phyloP scores from a whole-genome alignment of 345 rosid species.

The Brassica cretica region DNA sequence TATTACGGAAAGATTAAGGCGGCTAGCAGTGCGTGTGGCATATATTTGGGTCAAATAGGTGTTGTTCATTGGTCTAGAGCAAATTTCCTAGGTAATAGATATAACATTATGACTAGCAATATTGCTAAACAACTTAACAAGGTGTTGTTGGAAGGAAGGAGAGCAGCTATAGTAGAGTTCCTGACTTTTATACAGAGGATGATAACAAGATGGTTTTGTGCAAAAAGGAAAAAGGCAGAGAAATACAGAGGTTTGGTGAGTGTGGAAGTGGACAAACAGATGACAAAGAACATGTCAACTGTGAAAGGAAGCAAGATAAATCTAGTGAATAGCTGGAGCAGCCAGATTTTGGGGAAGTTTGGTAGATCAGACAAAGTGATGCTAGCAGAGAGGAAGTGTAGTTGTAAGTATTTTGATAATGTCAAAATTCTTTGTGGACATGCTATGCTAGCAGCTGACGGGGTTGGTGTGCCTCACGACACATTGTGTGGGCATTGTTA shows the following conservation, averaged over 20 bases:
- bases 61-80: not conserved
- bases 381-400: not conserved
- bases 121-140: not conserved
- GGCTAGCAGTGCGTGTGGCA: not conserved
- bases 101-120: not conserved
- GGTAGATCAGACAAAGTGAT: not conserved
- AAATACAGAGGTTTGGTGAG: not conserved
- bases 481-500: not conserved
- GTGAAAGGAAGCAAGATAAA: not conserved
- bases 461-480: not conserved
- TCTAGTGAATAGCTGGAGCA: not conserved
- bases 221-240: not conserved
- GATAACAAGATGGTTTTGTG: not conserved
- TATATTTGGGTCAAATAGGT: not conserved
- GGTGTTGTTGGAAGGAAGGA: not conserved
- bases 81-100: not conserved
- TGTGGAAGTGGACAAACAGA: not conserved
- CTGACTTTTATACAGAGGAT: not conserved
- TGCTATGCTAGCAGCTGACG: not conserved
- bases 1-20: not conserved
- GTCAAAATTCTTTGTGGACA: not conserved
- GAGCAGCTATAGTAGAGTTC: not conserved
- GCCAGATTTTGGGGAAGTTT: not conserved
- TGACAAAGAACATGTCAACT: not conserved
- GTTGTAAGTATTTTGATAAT: not conserved